Percentiles rank a stretch among this genome's conserved stretches.
These are phyloP conservation scores for Perilla frutescens DNA, from an alignment of 257 asterid genomes.

Conservation along the genomic window DNA sequence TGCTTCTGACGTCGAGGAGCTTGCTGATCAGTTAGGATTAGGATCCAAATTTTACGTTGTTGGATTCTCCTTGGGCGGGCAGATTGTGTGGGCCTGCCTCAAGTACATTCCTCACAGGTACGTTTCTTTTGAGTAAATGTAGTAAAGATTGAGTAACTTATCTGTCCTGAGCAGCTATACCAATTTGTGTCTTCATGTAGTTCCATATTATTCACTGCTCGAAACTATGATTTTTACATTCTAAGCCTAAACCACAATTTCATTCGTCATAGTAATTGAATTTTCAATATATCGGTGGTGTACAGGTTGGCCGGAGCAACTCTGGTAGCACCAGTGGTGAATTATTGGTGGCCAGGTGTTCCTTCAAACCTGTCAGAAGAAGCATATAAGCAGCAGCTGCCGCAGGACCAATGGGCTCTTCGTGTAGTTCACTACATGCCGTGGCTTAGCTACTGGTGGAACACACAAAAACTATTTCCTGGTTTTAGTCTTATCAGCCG, in stretches of 20 bases:
- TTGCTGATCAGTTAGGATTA: slow-evolving; percentile 79
- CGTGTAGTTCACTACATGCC: slow-evolving; percentile 73
- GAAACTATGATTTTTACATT: too few species aligned
- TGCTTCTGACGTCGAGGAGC: slow-evolving; percentile 78
- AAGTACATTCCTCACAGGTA: slow-evolving; percentile 91
- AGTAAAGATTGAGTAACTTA: neutral
- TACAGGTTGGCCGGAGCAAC: slow-evolving; percentile 80
- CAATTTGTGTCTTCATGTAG: neutral
- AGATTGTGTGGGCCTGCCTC: slow-evolving; percentile 81
- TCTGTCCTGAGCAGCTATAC: too few species aligned
- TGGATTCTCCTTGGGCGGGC: slow-evolving; percentile 89
- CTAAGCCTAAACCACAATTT: neutral
- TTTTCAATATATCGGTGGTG: slow-evolving; percentile 7
- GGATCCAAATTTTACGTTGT: slow-evolving; percentile 73
- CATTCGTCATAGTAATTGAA: neutral
- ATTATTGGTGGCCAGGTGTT: slow-evolving; percentile 75
- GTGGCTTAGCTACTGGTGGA: slow-evolving; percentile 85
- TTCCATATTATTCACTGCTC: neutral
- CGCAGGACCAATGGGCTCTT: slow-evolving; percentile 71
- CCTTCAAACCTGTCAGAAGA: slow-evolving; percentile 64
- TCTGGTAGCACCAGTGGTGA: slow-evolving; percentile 68
- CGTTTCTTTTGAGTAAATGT: neutral
- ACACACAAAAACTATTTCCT: slow-evolving; percentile 69
- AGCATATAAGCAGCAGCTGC: slow-evolving; percentile 48
- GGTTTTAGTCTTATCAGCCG: slow-evolving; percentile 40